phyloP scores from a whole-genome alignment of 495 filamentous ascomycete species.

The Poronia punctata region DNA sequence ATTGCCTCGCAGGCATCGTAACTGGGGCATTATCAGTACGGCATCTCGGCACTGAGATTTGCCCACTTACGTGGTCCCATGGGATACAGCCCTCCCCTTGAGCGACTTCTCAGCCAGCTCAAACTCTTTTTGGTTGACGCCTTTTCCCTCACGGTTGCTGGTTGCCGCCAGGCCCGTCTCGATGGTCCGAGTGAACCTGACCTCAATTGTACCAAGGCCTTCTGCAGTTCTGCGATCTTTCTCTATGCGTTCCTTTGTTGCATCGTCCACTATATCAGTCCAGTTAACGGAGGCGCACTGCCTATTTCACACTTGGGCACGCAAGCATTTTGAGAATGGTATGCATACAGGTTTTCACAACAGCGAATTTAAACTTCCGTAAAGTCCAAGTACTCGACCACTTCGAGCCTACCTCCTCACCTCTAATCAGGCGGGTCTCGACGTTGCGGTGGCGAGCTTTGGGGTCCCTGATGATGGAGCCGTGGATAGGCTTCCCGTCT shows the following conservation, averaged over 20 bases:
- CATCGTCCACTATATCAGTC: slow-evolving; percentile 21
- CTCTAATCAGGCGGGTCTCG: neutral
- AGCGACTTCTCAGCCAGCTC: slow-evolving; percentile 31
- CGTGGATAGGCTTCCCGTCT: neutral
- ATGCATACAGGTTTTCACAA: slow-evolving; percentile 21
- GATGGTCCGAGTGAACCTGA: slow-evolving; percentile 10
- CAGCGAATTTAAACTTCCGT: slow-evolving; percentile 14
- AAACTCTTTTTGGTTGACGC: neutral
- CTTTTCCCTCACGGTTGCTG: neutral
- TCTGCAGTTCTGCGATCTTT: slow-evolving; percentile 17
- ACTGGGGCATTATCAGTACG: slow-evolving; percentile 1
- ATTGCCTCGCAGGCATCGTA: neutral
- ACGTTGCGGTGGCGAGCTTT: neutral
- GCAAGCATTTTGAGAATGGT: neutral
- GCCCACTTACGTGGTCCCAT: slow-evolving; percentile 20
- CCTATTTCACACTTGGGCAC: too few relatives aligned
- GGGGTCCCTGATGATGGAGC: neutral
- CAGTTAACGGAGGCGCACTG: neutral
- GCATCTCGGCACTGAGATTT: neutral
- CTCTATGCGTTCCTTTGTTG: slow-evolving; percentile 16
- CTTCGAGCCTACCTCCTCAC: neutral
- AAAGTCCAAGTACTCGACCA: neutral
- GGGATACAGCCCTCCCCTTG: slow-evolving; percentile 28
- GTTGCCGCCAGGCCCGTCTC: neutral
- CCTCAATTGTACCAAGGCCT: slow-evolving; percentile 19